Percentiles rank a stretch among this genome's conserved stretches.
Conservation (phyloP, 1,139 yeast species). For the Geotrichum macrosporum region DNA sequence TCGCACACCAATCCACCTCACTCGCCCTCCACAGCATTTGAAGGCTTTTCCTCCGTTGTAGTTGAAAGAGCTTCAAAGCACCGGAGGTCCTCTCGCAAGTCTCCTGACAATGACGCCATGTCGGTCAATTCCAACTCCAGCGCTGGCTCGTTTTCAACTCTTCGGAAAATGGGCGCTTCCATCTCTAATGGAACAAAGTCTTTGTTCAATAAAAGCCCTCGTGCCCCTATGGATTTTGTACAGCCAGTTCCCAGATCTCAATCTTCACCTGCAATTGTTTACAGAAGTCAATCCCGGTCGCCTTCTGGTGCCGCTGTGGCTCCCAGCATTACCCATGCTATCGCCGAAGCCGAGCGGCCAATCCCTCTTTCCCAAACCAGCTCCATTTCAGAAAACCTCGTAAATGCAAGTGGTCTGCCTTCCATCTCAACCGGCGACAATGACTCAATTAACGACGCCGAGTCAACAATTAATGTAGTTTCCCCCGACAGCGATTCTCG, state of each 20-base stretch:
- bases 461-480: slow-evolving; percentile 13
- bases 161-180: slow-evolving; percentile 25
- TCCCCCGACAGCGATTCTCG: slow-evolving; percentile 6
- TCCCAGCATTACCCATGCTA: slow-evolving; percentile 28
- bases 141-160: slow-evolving; percentile 32
- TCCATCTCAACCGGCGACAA: slow-evolving; percentile 3
- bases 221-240: slow-evolving; percentile 4
- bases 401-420: not conserved
- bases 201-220: slow-evolving; percentile 4
- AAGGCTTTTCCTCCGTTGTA: slow-evolving; percentile 16
- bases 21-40: slow-evolving; percentile 12
- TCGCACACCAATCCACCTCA: not conserved
- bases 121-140: slow-evolving; percentile 31
- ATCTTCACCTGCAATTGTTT: too few species aligned
- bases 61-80: slow-evolving; percentile 7
- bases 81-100: slow-evolving; percentile 11
- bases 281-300: too few species aligned
- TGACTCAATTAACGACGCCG: slow-evolving; percentile 14
- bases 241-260: not conserved
- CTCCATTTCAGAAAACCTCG: not conserved
- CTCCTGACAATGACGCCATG: slow-evolving; percentile 25
- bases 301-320: slow-evolving; percentile 5
- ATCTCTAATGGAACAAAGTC: slow-evolving; percentile 17
- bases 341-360: slow-evolving; percentile 27
- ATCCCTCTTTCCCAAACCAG: not conserved